Conservation (phyloP, 2,329 filamentous ascomycete species). For the Trichoderma simmonsii region DNA sequence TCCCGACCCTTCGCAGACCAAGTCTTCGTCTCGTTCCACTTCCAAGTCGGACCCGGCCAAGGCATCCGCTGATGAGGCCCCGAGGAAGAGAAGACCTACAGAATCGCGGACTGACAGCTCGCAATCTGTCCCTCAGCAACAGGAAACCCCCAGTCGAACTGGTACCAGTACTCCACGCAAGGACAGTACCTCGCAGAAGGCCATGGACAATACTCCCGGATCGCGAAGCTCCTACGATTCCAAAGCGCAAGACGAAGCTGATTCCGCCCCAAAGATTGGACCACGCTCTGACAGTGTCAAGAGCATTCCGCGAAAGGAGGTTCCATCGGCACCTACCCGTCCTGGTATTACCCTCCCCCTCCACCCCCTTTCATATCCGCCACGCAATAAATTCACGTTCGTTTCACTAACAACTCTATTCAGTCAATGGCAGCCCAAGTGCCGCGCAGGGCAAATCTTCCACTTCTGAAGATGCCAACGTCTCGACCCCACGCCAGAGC, state of each 20-base stretch:
- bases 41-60: constrained; percentile 40
- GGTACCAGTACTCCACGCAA: constrained; percentile 33
- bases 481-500: constrained; percentile 23
- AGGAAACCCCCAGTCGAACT: constrained; percentile 36
- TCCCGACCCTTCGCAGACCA: constrained; percentile 53
- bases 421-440: constrained; percentile 30
- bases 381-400: neutral
- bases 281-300: constrained; percentile 43
- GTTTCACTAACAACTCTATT: neutral
- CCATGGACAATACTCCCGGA: constrained; percentile 33
- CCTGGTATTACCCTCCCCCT: constrained; percentile 37
- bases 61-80: constrained; percentile 60
- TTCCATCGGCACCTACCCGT: constrained; percentile 42
- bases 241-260: constrained; percentile 52
- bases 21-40: constrained; percentile 45
- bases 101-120: constrained; percentile 43
- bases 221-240: constrained; percentile 59
- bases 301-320: constrained; percentile 63
- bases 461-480: constrained; percentile 23
- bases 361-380: neutral
- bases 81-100: constrained; percentile 56
- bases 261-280: constrained; percentile 37
- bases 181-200: constrained; percentile 30
- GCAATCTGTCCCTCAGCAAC: constrained; percentile 39
- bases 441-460: constrained; percentile 24